Evolutionary conservation across 2,329 filamentous ascomycete genomes (phyloP), one percentile per base, ranked within the genome.

Genomic region (Monilinia fructigena): DNA sequence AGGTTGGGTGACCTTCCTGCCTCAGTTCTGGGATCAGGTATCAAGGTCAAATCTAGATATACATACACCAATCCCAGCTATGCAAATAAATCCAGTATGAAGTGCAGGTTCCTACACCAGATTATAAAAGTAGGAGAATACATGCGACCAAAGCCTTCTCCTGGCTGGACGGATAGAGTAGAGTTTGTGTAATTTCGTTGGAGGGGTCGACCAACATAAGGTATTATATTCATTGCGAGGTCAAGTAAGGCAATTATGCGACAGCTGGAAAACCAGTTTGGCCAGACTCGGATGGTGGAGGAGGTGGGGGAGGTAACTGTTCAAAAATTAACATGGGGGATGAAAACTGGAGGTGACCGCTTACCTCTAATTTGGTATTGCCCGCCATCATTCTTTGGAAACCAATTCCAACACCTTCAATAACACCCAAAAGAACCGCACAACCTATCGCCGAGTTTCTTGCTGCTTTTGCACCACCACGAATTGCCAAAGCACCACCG

Each of bases 391-490:
- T 93, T 79, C 93, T 89, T 79, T 93, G 90, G 82, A 97, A 94
- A 11, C 91, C 93, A 76, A 99, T 98, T 74, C 94, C 94, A 65
- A 98, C 95, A 74, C 95, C 94, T 80, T 99, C 94, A 70, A 99
- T 98, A 71, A 99, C 94, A 61, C 92, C 95, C 55, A 99, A 83
- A 75, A 99, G 85, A 71, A 97, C 91, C 35, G 92, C 95, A 78
- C 95, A 98, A 73, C 94, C 95, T 75, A 99, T 98, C 70, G 95
- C 95, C 68, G 92, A 93, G 80, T 98, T 98, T 74, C 95, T 86
- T 70, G 95, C 93, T 28, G 94, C 92, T 82, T 92, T 93, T 79
- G 90, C 89, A 67, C 95, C 95, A 75, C 95, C 95, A 80, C 95
- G 87, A 70, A 98, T 89, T 62, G 95, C 95, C 45, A 99, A 85